Base-by-base conservation (phyloP, 306 rosid species). In the Astragalus glycyphyllos region DNA sequence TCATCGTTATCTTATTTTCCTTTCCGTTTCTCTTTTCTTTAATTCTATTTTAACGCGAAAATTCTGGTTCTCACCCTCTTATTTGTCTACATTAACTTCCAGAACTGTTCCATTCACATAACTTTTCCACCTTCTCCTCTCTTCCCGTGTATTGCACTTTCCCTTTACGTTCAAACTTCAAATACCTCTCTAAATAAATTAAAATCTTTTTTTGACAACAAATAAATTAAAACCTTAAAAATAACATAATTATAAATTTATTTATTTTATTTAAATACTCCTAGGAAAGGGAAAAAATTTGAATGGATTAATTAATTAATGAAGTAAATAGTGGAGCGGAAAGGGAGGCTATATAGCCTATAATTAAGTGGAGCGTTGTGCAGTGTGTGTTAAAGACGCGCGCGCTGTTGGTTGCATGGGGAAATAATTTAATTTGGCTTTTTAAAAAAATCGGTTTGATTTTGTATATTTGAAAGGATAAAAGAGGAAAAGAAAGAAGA, bases 1-100 rank as follows among this genome's bases (percentile, higher is more conserved):
- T 86, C 96, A 83, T 88, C 90, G 78, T 88, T 88, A 88, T 88
- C 90, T 73, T 7, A 5, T 67, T 67, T 51, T 32, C 29, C n/a
- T 46, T 17, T 51, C 37, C 54, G 37, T 71, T 67, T 77, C 16
- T 64, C 4, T 29, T 41, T 8, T 44, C 13, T 58, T 41, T 15
- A 63, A 5, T 75, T 41, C 69, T 47, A 32, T 32, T 77, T 57
- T 73, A 80, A 68, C 73, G 54, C 32, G 23, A 75, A 71, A 71
- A 55, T 78, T 84, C 49, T 72, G 77, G 69, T 53, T 66, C 76
- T 73, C 57, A 38, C 41, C 48, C 5, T 44, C 70, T 58, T 44
- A 37, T 82, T 65, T 77, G 56, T 60, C 73, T 61, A 42, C 40
- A 79, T 79, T 76, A 77, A 77, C 85, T 84, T 80, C 79, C 79